A percentile compares a stretch with the other conserved stretches of the same genome.
Conservation (phyloP, 257 asterid species). For the Avicennia marina region DNA sequence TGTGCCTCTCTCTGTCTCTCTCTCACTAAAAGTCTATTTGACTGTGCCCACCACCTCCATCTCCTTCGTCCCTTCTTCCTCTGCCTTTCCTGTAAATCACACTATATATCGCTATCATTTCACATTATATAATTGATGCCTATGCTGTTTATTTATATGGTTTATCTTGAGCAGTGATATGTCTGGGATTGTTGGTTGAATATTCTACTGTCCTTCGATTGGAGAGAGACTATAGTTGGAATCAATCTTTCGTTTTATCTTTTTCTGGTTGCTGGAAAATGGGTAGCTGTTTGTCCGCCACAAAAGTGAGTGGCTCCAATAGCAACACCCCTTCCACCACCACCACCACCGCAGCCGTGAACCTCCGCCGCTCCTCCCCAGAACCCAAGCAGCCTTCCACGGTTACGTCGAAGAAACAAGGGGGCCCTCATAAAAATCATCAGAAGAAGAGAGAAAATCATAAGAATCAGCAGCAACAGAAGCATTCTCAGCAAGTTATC, state of each 20-base stretch:
- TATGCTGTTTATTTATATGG: not conserved
- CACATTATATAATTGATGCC: slow-evolving; percentile 25
- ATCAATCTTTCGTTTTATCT: not conserved
- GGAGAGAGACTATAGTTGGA: slow-evolving; percentile 4
- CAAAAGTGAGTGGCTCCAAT: slow-evolving; percentile 61
- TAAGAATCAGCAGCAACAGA: slow-evolving; percentile 39
- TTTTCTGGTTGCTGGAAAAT: slow-evolving; percentile 21
- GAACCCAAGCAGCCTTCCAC: slow-evolving; percentile 9
- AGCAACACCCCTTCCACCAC: slow-evolving; percentile 45
- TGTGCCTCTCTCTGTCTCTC: no score
- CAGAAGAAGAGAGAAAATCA: slow-evolving; percentile 29
- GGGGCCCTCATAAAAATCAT: slow-evolving; percentile 24
- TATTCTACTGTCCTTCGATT: slow-evolving; percentile 26
- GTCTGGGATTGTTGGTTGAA: slow-evolving; percentile 10
- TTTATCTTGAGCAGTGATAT: slow-evolving; percentile 22
- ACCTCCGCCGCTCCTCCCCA: slow-evolving; percentile 28
- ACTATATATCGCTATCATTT: slow-evolving; percentile 22
- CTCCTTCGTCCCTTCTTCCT: slow-evolving; percentile 77
- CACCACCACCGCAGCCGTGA: slow-evolving; percentile 8
- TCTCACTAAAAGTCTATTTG: slow-evolving; percentile 42
- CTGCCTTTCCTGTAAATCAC: slow-evolving; percentile 38
- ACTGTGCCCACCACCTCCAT: slow-evolving; percentile 46
- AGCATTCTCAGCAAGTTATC: slow-evolving; percentile 34
- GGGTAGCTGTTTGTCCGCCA: slow-evolving; percentile 83
- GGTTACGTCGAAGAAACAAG: slow-evolving; percentile 29